Base-by-base conservation (phyloP, 768 basidiomycete species). In the Suillus brevipes region DNA sequence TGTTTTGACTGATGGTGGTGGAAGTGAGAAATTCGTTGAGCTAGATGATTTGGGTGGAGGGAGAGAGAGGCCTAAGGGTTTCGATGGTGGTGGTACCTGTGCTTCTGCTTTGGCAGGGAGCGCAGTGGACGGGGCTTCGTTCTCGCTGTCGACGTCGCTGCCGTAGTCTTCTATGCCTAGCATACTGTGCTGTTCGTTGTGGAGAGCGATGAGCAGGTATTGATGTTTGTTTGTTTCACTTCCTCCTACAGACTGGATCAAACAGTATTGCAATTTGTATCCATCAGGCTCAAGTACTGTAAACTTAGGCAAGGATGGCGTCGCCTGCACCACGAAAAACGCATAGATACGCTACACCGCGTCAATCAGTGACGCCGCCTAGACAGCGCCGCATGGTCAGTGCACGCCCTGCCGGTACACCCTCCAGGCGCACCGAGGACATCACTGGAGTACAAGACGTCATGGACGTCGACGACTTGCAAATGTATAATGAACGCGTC, bases 151-250 rank as follows among this genome's bases (percentile, higher is more conserved):
- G 70, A 76, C 83, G 78, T 83, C 89, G 77, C 91, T 93, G 67
- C 89, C 90, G 70, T 93, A 92, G 80, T 82, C 85, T 70, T 89
- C 90, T 65, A 93, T 81, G 38, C 89, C 89, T 67, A 92, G 84
- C 89, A 92, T 92, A 69, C 66, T 71, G 63, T 67, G 18, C 34
- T 70, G 52, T 13, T 58, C 10, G 42, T 45, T 16, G 40, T 60
- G 37, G 55, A 49, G 43, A 25, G 47, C 42, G 61, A 52, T 42
- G 55, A 58, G 14, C 23, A 62, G 31, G 36, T 59, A 12, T 59
- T 59, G 58, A 42, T 42, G 40, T 20, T 38, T 59, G 28, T 59
- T 59, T 59, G 58, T 59, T 8, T 42, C 28, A 36, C 14, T 47
- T 47, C 31, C 4, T 3, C 18, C 52, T 53, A 2, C 52, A 53